Conservation (phyloP, 495 filamentous ascomycete species). For the Aspergillus incahuasiensis region DNA sequence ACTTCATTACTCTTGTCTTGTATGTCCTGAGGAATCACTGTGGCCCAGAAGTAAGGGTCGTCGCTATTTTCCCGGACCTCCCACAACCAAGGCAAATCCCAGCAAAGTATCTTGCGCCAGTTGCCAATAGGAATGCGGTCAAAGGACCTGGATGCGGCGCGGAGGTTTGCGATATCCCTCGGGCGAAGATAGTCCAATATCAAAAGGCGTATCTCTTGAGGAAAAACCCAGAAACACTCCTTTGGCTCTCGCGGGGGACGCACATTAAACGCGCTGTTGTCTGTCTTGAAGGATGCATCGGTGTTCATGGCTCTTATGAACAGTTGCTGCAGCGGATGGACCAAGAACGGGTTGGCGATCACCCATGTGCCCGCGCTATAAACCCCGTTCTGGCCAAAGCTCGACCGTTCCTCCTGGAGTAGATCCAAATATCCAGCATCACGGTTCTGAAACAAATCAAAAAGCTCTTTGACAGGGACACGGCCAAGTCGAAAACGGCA, state of each 20-base stretch:
- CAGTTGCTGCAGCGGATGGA: neutral
- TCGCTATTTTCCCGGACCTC: neutral
- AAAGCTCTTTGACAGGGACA: too few species aligned
- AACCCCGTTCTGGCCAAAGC: too few species aligned
- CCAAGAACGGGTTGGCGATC: neutral
- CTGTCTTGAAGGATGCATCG: neutral
- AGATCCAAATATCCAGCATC: too few species aligned
- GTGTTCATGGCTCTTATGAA: neutral
- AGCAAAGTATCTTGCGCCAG: neutral
- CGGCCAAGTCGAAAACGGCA: too few species aligned
- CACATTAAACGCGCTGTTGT: neutral
- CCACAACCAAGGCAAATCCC: neutral
- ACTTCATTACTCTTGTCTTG: neutral
- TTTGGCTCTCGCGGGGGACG: neutral
- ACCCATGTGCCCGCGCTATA: neutral
- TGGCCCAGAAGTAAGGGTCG: slow-evolving; percentile 1
- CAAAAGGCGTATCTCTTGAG: neutral
- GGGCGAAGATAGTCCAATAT: neutral
- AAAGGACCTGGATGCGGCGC: neutral
- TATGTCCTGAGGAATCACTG: neutral
- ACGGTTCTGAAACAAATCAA: too few species aligned
- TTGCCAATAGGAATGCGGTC: neutral
- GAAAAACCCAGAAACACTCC: neutral
- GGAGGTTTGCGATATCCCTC: neutral
- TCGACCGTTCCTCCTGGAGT: too few species aligned